Evolutionary conservation across 23 red algal species (phyloP).

Genomic region (Gracilariopsis chorda): DNA sequence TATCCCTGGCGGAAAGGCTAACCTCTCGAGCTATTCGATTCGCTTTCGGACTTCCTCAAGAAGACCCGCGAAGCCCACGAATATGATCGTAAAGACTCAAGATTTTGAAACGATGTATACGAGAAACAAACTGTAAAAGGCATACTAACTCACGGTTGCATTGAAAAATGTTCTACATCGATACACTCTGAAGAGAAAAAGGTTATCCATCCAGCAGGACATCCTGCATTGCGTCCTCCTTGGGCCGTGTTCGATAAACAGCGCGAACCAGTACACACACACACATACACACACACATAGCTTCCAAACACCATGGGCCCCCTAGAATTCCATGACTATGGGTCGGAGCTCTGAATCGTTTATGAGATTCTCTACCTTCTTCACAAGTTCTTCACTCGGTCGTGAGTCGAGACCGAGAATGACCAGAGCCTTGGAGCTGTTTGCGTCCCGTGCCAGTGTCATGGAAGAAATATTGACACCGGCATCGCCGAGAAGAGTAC

Average conservation of each 20-base stretch:
- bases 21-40: constrained; percentile 77
- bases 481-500: constrained; percentile 84
- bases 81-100: neutral
- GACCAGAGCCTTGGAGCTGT: constrained; percentile 81
- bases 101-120: no score
- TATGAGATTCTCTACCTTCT: constrained; percentile 58
- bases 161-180: no score
- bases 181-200: no score
- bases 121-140: no score
- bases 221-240: no score
- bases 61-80: constrained; percentile 24
- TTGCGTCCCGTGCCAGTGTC: constrained; percentile 79
- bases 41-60: constrained; percentile 75
- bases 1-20: constrained; percentile 65
- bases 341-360: constrained; percentile 64
- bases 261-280: no score
- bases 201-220: no score
- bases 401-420: constrained; percentile 78
- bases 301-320: neutral
- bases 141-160: no score
- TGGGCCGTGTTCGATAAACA: no score
- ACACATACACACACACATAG: no score
- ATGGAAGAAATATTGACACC: constrained; percentile 94
- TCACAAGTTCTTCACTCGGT: constrained; percentile 57
- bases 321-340: constrained; percentile 73